Percentiles rank a stretch among this genome's conserved stretches.
These are phyloP conservation scores for Candida maltosa DNA, from an alignment of 805 yeast species.

Conservation along the genomic window DNA sequence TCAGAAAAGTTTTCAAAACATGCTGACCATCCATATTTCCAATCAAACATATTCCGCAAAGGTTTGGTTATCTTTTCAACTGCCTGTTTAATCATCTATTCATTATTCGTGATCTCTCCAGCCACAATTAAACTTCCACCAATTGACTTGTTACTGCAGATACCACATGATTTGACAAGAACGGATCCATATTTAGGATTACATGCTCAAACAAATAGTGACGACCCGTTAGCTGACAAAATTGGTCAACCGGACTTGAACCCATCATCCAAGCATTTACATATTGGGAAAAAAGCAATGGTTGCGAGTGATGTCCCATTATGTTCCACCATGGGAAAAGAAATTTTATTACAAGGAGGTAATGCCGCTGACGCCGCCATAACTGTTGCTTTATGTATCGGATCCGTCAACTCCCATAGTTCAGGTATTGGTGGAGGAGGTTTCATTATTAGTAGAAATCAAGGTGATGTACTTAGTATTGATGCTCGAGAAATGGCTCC, in stretches of 20 bases:
- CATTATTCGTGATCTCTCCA: too few relatives aligned
- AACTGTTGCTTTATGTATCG: constrained; percentile 84
- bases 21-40: too few relatives aligned
- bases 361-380: constrained; percentile 94
- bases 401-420: constrained; percentile 74
- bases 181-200: constrained; percentile 7
- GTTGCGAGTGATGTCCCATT: constrained; percentile 63
- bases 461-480: constrained; percentile 51
- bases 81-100: too few relatives aligned
- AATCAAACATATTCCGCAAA: too few relatives aligned
- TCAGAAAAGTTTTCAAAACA: too few relatives aligned
- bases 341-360: constrained; percentile 55
- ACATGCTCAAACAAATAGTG: not conserved
- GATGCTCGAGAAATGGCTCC: constrained; percentile 95
- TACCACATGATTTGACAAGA: constrained; percentile 4
- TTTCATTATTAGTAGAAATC: constrained; percentile 48
- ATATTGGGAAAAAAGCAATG: constrained; percentile 49
- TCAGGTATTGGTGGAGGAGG: constrained; percentile 96
- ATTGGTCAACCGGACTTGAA: constrained; percentile 37
- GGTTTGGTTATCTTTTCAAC: too few relatives aligned
- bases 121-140: too few relatives aligned
- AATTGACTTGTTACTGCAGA: too few relatives aligned
- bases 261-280: constrained; percentile 38
- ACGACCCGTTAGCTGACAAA: constrained; percentile 16
- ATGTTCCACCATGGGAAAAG: constrained; percentile 63